Percentiles rank a stretch among this genome's conserved stretches.
Evolutionary conservation across 2,329 filamentous ascomycete genomes (phyloP).

Genomic region (Xylaria sp.): DNA sequence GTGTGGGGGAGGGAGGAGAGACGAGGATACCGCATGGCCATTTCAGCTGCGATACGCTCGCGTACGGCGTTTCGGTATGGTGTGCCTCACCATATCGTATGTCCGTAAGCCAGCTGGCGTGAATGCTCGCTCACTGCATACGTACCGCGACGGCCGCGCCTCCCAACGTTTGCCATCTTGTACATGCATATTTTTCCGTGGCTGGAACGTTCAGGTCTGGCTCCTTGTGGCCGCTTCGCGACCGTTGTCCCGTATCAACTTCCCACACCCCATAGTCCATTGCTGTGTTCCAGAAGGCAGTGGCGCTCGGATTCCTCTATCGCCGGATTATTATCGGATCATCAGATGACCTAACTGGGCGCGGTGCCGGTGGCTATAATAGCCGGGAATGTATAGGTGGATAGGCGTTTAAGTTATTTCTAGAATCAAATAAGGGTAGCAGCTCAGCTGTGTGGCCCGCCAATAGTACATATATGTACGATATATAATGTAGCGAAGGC

Average conservation of each 20-base stretch:
- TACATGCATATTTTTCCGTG: conserved; percentile 19
- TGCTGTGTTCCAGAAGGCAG: neutral
- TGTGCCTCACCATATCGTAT: too few species aligned
- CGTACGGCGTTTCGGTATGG: neutral
- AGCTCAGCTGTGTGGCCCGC: neutral
- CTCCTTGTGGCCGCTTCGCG: conserved; percentile 21
- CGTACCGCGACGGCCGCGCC: conserved; percentile 3
- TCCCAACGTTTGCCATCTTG: conserved; percentile 16
- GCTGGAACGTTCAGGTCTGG: conserved; percentile 18
- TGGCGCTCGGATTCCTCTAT: conserved; percentile 16
- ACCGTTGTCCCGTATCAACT: neutral
- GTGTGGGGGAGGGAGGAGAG: conserved; percentile 1
- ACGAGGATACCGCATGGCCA: neutral
- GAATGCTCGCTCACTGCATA: neutral
- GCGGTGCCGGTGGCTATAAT: conserved; percentile 1
- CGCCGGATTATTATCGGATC: conserved; percentile 19
- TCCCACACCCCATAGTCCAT: neutral
- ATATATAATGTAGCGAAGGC: neutral
- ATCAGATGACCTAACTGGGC: conserved; percentile 14
- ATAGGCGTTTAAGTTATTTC: conserved; percentile 14
- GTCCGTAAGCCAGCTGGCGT: neutral
- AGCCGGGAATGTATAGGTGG: conserved; percentile 3
- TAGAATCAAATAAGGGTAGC: neutral
- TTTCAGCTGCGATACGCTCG: neutral
- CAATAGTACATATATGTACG: neutral